These are phyloP conservation scores for Syzygium aromaticum DNA, from an alignment of 345 rosid genomes.

Conservation along the genomic window DNA sequence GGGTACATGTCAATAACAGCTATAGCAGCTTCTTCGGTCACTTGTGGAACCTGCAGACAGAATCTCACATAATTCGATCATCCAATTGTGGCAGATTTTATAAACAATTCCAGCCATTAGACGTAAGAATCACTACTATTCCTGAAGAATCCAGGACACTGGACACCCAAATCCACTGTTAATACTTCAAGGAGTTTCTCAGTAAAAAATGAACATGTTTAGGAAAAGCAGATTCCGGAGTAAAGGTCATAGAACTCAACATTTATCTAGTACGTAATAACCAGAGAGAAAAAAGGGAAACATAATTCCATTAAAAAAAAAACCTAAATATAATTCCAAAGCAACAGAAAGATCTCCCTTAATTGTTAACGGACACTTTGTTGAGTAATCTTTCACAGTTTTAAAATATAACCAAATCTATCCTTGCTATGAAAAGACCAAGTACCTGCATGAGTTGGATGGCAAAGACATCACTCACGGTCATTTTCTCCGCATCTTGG, in stretches of 20 bases:
- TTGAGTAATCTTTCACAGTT: neutral
- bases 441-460: constrained; percentile 94
- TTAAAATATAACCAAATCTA: neutral
- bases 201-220: neutral
- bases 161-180: neutral
- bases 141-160: neutral
- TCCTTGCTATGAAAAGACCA: constrained; percentile 1
- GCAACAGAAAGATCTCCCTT: neutral
- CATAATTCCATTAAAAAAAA: neutral
- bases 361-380: neutral
- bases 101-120: neutral
- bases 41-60: constrained; percentile 64
- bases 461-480: constrained; percentile 83
- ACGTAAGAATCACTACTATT: neutral
- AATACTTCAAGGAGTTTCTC: neutral
- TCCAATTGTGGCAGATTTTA: neutral
- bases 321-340: neutral
- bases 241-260: neutral
- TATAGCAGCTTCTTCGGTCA: constrained; percentile 70
- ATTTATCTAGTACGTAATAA: neutral
- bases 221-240: neutral
- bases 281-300: neutral
- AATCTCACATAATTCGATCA: constrained; percentile 2
- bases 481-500: constrained; percentile 72
- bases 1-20: constrained; percentile 75